Evolutionary conservation across 345 rosid genomes (phyloP), one percentile per base, ranked within the genome.

Genomic region (Euclidium syriacum): DNA sequence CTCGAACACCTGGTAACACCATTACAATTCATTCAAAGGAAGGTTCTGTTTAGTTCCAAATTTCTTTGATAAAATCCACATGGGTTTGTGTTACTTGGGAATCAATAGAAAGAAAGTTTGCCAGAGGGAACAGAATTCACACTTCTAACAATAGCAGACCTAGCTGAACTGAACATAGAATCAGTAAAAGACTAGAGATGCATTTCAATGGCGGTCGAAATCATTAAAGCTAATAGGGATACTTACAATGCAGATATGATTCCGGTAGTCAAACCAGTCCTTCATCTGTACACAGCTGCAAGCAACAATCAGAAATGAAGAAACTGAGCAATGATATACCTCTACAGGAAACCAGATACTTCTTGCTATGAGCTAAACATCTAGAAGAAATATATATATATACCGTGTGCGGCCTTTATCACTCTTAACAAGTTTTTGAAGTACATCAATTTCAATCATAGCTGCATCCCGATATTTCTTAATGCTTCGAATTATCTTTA

Each of bases 1-100:
- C 94, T 88, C 96, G 77, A 85, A 85, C 39, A 88, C 96, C 94
- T 88, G 94, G 70, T 75, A 69, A 77, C 82, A 88, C 82, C 91
- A 85, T 81, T 77, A 70, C 71, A 79, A 81, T 83, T 71, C 80
- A 86, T 86, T 63, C 79, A 80, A 60, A 75, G 62, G 71, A 81
- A 80, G 78, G 73, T 72, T 77, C 25, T 52, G 81, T 74, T 83
- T 72, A 83, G 85, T 75, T 72, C 54, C 68, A 73, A 70, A 42
- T 66, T 57, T 60, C 70, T 63, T 36, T 44, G 57, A 66, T 51
- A 62, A 61, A 78, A 60, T 72, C 75, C 53, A 65, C 24, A 73
- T 9, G 43, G 59, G 52, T 27, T 61, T 52, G 10, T 42, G 3
- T 8, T 5, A 47, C 19, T 67, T 22, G 3, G 19, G 25, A 4